Percentiles rank a stretch among this genome's conserved stretches.
phyloP scores from a whole-genome alignment of 2,329 filamentous ascomycete genomes.

The Aureobasidium leucospermi region DNA sequence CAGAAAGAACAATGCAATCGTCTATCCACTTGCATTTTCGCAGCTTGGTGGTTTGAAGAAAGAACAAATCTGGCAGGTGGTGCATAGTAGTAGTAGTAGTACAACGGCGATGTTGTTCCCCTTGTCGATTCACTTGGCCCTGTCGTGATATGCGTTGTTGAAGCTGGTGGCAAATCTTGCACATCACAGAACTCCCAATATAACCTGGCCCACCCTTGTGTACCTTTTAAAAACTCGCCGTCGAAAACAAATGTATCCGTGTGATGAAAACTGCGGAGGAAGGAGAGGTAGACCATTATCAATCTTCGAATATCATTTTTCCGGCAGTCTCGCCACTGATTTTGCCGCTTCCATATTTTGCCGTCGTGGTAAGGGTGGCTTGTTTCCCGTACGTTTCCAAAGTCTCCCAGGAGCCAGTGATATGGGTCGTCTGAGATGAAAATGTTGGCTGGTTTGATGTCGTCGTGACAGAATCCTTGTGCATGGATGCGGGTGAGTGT shows the following conservation, averaged over 20 bases:
- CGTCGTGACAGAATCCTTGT: background rate
- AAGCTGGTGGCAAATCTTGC: background rate
- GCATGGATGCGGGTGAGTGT: background rate
- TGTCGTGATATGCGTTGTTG: background rate
- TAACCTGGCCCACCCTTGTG: background rate
- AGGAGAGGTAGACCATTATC: background rate
- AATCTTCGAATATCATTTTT: background rate
- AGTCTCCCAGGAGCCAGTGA: background rate
- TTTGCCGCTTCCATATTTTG: background rate
- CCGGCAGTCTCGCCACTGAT: background rate
- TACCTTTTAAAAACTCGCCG: background rate
- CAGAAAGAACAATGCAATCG: background rate
- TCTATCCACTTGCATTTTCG: background rate
- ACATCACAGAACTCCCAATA: background rate
- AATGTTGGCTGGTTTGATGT: background rate
- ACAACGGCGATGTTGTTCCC: background rate
- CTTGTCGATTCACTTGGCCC: background rate
- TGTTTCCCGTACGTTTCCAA: background rate
- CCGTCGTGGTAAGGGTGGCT: background rate
- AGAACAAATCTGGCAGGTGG: background rate
- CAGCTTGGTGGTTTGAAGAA: background rate
- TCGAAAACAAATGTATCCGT: background rate
- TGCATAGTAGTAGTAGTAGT: background rate
- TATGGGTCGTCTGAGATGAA: background rate
- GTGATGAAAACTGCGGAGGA: background rate